Evolutionary conservation across 768 basidiomycete species (phyloP).

Genomic region (Tulasnella calospora): DNA sequence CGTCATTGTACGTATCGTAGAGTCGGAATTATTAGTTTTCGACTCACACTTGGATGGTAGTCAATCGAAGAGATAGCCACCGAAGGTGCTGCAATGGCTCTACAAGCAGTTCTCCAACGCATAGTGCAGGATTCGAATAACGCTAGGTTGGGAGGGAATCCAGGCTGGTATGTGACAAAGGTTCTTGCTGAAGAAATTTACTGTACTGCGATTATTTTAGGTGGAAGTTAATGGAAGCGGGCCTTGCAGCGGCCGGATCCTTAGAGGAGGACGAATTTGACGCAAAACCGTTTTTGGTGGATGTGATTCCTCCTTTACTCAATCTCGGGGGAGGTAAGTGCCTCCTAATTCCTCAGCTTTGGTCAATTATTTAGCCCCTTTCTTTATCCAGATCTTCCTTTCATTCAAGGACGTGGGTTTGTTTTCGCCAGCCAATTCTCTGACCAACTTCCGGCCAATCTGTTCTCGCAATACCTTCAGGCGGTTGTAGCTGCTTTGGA

Average conservation of each 20-base stretch:
- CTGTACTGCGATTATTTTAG: conserved; percentile 38
- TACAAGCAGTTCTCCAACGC: conserved; percentile 52
- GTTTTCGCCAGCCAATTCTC: conserved; percentile 91
- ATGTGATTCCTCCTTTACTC: conserved; percentile 74
- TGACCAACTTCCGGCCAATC: conserved; percentile 60
- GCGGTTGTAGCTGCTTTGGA: conserved; percentile 85
- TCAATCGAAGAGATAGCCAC: conserved; percentile 54
- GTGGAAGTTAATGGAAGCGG: conserved; percentile 91
- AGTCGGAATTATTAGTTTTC: neutral
- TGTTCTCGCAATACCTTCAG: conserved; percentile 80
- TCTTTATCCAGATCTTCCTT: conserved; percentile 64
- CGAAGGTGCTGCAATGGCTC: conserved; percentile 45
- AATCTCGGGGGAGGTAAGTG: conserved; percentile 56
- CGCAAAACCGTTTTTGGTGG: conserved; percentile 65
- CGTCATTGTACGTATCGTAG: conserved; percentile 50
- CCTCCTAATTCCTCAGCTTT: neutral
- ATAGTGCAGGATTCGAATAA: conserved; percentile 56
- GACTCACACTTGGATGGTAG: conserved; percentile 36
- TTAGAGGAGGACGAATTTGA: conserved; percentile 81
- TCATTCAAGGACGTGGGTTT: conserved; percentile 91
- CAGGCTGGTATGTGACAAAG: conserved; percentile 55
- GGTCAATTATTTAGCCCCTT: neutral
- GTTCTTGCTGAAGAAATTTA: neutral
- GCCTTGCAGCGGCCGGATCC: conserved; percentile 74
- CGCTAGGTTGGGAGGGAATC: conserved; percentile 49